Evolutionary conservation across 495 filamentous ascomycete genomes (phyloP).

Genomic region (Halenospora varia): DNA sequence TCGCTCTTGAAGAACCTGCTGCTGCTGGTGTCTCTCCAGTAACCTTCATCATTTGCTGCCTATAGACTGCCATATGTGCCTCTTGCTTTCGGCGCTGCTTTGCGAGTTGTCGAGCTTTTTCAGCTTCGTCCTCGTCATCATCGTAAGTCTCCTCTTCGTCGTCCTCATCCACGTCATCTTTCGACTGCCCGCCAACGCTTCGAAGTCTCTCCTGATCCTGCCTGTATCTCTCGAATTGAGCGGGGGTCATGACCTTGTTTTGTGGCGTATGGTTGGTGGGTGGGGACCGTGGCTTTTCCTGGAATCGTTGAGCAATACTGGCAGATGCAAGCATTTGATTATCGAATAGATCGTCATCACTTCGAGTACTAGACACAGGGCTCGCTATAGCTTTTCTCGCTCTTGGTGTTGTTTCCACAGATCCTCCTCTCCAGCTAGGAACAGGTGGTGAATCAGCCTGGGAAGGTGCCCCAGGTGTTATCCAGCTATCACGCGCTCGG

Average conservation of each 20-base stretch:
- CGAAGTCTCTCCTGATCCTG: constrained; percentile 69
- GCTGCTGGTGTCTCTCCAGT: constrained; percentile 64
- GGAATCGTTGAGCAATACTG: constrained; percentile 43
- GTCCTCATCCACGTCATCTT: constrained; percentile 33
- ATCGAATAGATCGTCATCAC: constrained; percentile 39
- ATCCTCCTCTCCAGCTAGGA: constrained; percentile 28
- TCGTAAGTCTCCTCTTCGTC: constrained; percentile 54
- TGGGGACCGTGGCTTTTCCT: constrained; percentile 30
- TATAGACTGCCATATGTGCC: constrained; percentile 83
- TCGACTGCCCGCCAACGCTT: constrained; percentile 40
- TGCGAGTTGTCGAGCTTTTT: constrained; percentile 66
- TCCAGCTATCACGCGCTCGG: constrained; percentile 25
- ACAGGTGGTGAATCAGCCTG: constrained; percentile 33
- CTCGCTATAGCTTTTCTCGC: constrained; percentile 14
- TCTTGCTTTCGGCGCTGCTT: constrained; percentile 85
- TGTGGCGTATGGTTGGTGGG: constrained; percentile 36
- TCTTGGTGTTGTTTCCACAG: constrained; percentile 19
- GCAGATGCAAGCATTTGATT: constrained; percentile 32
- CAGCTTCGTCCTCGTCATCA: constrained; percentile 82
- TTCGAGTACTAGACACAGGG: background rate
- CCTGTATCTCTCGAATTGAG: constrained; percentile 80
- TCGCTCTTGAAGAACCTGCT: constrained; percentile 11
- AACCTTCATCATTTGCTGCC: constrained; percentile 96
- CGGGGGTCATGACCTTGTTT: constrained; percentile 84
- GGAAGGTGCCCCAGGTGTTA: constrained; percentile 21